A percentile compares a stretch with the other conserved stretches of the same genome.
Evolutionary conservation across 1,284 basidiomycete species (phyloP).

Genomic region (Apiotrichum akiyoshidainum): DNA sequence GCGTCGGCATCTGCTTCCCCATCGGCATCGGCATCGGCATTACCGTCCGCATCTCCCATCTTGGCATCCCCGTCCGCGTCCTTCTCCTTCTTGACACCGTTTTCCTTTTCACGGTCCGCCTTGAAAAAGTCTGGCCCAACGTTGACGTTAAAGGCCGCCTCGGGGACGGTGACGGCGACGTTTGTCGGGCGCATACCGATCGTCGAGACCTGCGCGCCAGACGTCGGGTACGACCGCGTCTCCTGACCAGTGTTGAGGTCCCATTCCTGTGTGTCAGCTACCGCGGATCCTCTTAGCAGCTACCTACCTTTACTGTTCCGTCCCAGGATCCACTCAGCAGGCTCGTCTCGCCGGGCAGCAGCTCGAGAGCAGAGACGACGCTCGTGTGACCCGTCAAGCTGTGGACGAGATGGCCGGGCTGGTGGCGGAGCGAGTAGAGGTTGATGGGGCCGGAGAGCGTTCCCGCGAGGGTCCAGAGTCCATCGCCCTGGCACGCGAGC

Average conservation of each 20-base stretch:
- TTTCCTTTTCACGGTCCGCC: slow-evolving; percentile 15
- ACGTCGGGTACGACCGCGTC: slow-evolving; percentile 72
- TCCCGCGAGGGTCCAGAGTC: slow-evolving; percentile 82
- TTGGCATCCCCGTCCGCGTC: slow-evolving; percentile 12
- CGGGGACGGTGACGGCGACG: slow-evolving; percentile 3
- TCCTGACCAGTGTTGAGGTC: slow-evolving; percentile 88
- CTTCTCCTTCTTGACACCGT: slow-evolving; percentile 8
- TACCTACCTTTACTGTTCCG: slow-evolving; percentile 75
- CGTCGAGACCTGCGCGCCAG: slow-evolving; percentile 81
- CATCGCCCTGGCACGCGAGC: slow-evolving; percentile 82
- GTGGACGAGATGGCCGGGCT: slow-evolving; percentile 76
- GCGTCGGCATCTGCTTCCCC: neutral
- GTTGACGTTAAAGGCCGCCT: slow-evolving; percentile 21
- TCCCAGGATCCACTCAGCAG: slow-evolving; percentile 95
- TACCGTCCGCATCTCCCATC: slow-evolving; percentile 19
- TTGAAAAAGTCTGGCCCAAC: slow-evolving; percentile 40
- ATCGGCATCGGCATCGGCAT: slow-evolving; percentile 6
- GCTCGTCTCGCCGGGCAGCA: slow-evolving; percentile 75
- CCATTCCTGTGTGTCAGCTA: slow-evolving; percentile 70
- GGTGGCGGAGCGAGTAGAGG: slow-evolving; percentile 86
- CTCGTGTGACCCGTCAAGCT: slow-evolving; percentile 68
- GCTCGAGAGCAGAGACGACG: slow-evolving; percentile 78
- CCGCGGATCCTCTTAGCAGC: slow-evolving; percentile 1
- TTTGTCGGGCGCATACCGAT: slow-evolving; percentile 68
- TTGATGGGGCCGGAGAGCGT: slow-evolving; percentile 83